Base-by-base conservation (phyloP, 2,329 filamentous ascomycete species). In the Phoma sp. region DNA sequence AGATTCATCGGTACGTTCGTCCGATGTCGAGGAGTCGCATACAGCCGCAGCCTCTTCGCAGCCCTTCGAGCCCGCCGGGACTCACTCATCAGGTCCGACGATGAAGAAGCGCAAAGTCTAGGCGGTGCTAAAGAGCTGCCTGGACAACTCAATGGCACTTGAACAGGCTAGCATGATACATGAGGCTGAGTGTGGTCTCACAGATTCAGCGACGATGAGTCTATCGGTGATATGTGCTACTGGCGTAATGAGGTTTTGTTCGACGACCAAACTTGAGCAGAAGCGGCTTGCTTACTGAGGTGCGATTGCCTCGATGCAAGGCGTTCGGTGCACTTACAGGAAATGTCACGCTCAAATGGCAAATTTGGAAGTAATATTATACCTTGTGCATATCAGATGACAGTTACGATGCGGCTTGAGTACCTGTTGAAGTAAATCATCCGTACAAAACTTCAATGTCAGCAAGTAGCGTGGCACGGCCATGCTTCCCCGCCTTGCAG, bases 401-500 rank as follows among this genome's bases (percentile, higher is more conserved):
- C 32, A 43, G 27, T 22, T 44, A 37, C 38, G 15, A 36, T 46
- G 52, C 52, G 52, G 52, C 47, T 12, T 46, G 12, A 48, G 40
- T 64, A 10, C 64, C 57, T 19, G 8, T 60, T 65, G 40, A 13
- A 57, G 63, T 63, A 65, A 50, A 40, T 39, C 56, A 56, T 60
- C 64, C 44, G 27, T 50, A 46, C 36, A 32, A 25, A 40, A 6
- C 22, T 21, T n/a, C 10, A 25, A 36, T 50, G 47, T 51, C 47
- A 49, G 43, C 50, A 55, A 52, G 38, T 53, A 46, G 32, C 43
- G 58, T 61, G 54, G 63, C 56, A 54, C 49, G 58, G 58, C 60
- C 58, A 64, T 66, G 63, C 62, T 67, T 67, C 64, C 56, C 61
- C 56, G 58, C 60, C 46, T 51, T 43, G 43, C 47, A 51, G 53